These are phyloP conservation scores for Solanum pinnatisectum DNA, from an alignment of 257 asterid genomes.

Conservation along the genomic window DNA sequence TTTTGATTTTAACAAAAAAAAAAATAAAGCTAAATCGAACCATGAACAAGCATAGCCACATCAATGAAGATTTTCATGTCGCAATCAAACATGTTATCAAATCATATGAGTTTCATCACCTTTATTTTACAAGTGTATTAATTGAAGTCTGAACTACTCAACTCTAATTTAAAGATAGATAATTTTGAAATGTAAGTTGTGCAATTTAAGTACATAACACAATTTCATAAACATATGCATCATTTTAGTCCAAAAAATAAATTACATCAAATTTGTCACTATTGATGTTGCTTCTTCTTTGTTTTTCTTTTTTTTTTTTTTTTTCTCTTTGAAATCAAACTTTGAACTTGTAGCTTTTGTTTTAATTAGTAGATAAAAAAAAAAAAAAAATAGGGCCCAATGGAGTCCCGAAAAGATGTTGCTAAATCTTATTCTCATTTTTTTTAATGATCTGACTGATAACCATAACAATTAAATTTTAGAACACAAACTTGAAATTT, in stretches of 20 bases:
- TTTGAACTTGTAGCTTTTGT: no score
- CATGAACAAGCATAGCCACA: neutral
- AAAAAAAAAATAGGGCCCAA: no score
- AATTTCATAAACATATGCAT: neutral
- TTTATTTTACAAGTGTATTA: no score
- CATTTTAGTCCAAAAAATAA: neutral
- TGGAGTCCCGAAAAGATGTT: no score
- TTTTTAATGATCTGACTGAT: neutral
- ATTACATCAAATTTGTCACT: neutral
- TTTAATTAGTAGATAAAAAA: no score
- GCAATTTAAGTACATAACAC: neutral
- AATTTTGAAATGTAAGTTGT: no score
- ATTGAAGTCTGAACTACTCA: neutral
- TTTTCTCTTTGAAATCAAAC: neutral
- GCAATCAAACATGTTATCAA: neutral
- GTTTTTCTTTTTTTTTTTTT: no score
- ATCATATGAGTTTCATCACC: neutral
- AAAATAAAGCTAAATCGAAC: no score
- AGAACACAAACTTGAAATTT: neutral
- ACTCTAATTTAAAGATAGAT: no score
- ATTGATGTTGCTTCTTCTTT: neutral
- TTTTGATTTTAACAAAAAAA: no score
- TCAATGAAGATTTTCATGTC: neutral
- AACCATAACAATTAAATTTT: neutral
- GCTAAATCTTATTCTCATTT: neutral